Base-by-base conservation (phyloP, 108 stramenopile species). In the Cyclostephanos invisitatus region DNA sequence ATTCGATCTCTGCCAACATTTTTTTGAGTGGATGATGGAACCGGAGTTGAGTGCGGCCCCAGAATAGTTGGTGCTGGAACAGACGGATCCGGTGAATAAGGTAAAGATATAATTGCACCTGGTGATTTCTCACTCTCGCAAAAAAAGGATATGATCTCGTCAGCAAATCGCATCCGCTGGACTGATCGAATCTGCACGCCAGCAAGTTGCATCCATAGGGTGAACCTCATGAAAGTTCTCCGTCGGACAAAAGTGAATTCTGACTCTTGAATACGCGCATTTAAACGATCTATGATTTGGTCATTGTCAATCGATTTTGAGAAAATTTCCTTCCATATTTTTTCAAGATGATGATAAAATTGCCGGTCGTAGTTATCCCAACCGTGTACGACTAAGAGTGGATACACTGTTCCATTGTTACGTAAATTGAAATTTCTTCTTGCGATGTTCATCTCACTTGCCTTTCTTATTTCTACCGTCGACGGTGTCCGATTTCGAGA, bases 141-240 rank as follows among this genome's bases (percentile, higher is more conserved):
- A 42, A 58, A 25, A 22, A 55, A 50, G 12, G 38, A 32, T 28
- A 44, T 72, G 25, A 79, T 55, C 0, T 62, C 60, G 32, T 64
- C 14, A 32, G 67, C 78, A 60, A 68, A 72, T 18, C 67, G 53
- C 24, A 38, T 53, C 24, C 70, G 54, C 56, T 67, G 53, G 2
- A 79, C 78, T 53, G 53, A 53, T 53, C 78, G 48, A 15, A 79
- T 48, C 42, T 72, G 71, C 27, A 72, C 42, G 17, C 78, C 78
- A 17, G 68, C 15, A 11, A 79, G 37, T 49, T 79, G 78, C 44
- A 73, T 12, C 78, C 78, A 79, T 18, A 79, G 40, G 24, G 64
- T 68, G 17, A 79, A 73, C 44, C 51, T 20, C 59, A 72, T 56
- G 46, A 79, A 50, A 46, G 71, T 62, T 40, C 61, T 68, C 6